Evolutionary conservation across 129 eudicot species (phyloP).

Genomic region (Oenanthe sinensis): DNA sequence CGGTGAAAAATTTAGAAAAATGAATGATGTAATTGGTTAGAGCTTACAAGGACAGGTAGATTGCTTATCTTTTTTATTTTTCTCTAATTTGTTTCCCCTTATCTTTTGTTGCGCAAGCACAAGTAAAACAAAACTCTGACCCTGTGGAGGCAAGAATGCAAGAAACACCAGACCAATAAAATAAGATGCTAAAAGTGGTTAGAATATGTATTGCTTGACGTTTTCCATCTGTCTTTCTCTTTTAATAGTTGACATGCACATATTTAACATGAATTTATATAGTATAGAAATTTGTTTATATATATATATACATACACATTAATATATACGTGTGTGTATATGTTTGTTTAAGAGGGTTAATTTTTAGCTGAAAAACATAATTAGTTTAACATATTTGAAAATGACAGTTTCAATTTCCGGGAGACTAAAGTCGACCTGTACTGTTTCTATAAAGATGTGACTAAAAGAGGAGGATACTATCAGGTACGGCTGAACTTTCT

Average conservation of each 20-base stretch:
- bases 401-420: conserved; percentile 51
- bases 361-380: background rate
- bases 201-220: background rate
- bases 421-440: conserved; percentile 46
- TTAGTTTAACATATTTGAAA: background rate
- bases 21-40: too few relatives aligned
- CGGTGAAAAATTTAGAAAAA: too few relatives aligned
- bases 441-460: conserved; percentile 42
- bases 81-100: too few relatives aligned
- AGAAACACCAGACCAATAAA: too few relatives aligned
- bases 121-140: background rate
- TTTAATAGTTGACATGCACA: background rate
- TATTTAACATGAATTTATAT: too few relatives aligned
- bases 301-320: too few relatives aligned
- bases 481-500: conserved; percentile 31
- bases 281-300: too few relatives aligned
- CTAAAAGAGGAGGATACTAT: conserved; percentile 48
- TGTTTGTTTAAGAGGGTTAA: background rate
- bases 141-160: background rate
- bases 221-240: too few relatives aligned
- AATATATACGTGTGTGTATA: too few relatives aligned
- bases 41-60: too few relatives aligned
- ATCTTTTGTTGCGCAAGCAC: background rate
- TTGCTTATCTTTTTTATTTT: too few relatives aligned
- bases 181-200: background rate